Conservation (phyloP, 345 rosid genomes). For the Fremontodendron californicum region DNA sequence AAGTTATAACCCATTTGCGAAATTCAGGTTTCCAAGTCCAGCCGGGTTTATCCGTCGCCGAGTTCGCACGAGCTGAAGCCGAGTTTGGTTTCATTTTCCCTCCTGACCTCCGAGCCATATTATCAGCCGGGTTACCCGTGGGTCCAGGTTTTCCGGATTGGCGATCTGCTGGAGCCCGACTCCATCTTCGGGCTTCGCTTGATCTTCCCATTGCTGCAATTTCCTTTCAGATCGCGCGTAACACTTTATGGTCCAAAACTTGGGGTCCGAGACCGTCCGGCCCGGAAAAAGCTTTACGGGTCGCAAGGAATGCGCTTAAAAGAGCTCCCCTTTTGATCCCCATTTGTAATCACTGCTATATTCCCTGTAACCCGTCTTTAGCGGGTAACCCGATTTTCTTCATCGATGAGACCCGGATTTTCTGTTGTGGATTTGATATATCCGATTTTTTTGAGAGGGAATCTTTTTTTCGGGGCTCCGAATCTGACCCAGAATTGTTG, state of each 20-base stretch:
- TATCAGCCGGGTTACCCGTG: slow-evolving; percentile 80
- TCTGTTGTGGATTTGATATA: slow-evolving; percentile 96
- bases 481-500: slow-evolving; percentile 38
- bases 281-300: slow-evolving; percentile 78
- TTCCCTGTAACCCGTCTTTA: slow-evolving; percentile 79
- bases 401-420: slow-evolving; percentile 80
- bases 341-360: slow-evolving; percentile 83
- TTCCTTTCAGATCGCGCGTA: slow-evolving; percentile 80
- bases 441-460: slow-evolving; percentile 90
- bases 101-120: slow-evolving; percentile 86
- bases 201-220: slow-evolving; percentile 94
- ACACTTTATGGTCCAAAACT: slow-evolving; percentile 80
- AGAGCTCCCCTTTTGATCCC: slow-evolving; percentile 90
- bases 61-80: slow-evolving; percentile 86
- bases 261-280: slow-evolving; percentile 86
- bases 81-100: slow-evolving; percentile 92
- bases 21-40: slow-evolving; percentile 71
- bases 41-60: slow-evolving; percentile 76
- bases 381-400: slow-evolving; percentile 98
- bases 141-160: slow-evolving; percentile 96
- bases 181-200: slow-evolving; percentile 73
- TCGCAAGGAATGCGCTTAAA: slow-evolving; percentile 79
- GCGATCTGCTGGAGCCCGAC: slow-evolving; percentile 76
- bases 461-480: slow-evolving; percentile 54
- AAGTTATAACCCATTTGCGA: slow-evolving; percentile 66